phyloP scores from a whole-genome alignment of 2,329 filamentous ascomycete species.

The Alternaria longipes region DNA sequence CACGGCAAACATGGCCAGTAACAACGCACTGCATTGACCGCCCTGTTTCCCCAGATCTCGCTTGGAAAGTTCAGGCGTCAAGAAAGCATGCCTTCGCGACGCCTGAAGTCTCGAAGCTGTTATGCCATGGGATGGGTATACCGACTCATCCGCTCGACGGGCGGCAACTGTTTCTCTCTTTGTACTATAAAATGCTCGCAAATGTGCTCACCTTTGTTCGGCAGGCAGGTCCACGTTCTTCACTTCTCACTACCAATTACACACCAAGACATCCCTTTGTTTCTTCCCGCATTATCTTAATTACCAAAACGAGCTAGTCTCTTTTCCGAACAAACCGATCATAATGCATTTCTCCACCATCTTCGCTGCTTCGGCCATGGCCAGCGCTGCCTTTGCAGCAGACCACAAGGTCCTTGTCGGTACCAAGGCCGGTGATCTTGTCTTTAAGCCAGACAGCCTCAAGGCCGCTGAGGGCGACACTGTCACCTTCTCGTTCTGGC shows the following conservation, averaged over 20 bases:
- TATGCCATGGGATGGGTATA: slow-evolving; percentile 40
- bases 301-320: slow-evolving; percentile 46
- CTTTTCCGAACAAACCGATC: slow-evolving; percentile 38
- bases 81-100: slow-evolving; percentile 45
- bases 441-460: slow-evolving; percentile 49
- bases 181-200: slow-evolving; percentile 49
- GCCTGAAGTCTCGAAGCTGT: slow-evolving; percentile 46
- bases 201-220: slow-evolving; percentile 41
- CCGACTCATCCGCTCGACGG: slow-evolving; percentile 31
- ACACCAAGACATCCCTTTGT: slow-evolving; percentile 35
- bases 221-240: slow-evolving; percentile 50
- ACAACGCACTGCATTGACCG: slow-evolving; percentile 14
- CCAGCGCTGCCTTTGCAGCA: slow-evolving; percentile 41
- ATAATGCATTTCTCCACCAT: slow-evolving; percentile 53
- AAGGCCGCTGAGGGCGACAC: slow-evolving; percentile 49
- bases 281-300: slow-evolving; percentile 25
- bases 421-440: slow-evolving; percentile 35
- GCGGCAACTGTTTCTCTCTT: slow-evolving; percentile 38
- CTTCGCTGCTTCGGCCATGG: slow-evolving; percentile 44
- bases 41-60: slow-evolving; percentile 24
- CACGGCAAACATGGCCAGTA: slow-evolving; percentile 37
- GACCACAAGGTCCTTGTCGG: slow-evolving; percentile 47
- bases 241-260: slow-evolving; percentile 43
- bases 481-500: slow-evolving; percentile 52
- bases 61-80: slow-evolving; percentile 28